Evolutionary conservation across 2,329 filamentous ascomycete genomes (phyloP).

Genomic region (Calonectria pteridis): DNA sequence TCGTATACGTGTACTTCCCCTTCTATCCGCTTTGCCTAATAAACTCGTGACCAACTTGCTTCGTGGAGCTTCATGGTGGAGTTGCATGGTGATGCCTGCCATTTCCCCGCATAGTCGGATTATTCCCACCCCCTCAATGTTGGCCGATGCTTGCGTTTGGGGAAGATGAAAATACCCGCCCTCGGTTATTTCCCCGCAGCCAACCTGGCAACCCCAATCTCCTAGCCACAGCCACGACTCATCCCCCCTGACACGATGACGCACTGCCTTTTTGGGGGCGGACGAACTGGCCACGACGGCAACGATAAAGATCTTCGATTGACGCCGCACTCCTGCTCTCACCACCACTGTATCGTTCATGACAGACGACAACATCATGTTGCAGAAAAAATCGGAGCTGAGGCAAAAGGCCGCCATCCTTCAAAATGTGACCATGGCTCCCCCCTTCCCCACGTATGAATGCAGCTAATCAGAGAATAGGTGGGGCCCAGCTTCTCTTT

Average conservation of each 20-base stretch:
- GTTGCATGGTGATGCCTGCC: background rate
- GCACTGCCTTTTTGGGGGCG: background rate
- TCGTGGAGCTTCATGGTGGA: background rate
- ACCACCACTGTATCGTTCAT: background rate
- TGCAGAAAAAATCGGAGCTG: background rate
- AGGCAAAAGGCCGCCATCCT: background rate
- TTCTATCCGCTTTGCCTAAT: too few species aligned
- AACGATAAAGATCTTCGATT: background rate
- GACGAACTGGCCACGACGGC: background rate
- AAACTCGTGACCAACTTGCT: background rate
- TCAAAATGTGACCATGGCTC: background rate
- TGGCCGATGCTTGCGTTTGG: background rate
- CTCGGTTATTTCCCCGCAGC: background rate
- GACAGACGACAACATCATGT: background rate
- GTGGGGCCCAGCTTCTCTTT: background rate
- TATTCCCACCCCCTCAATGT: conserved; percentile 1
- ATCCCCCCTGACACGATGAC: background rate
- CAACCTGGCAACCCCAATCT: background rate
- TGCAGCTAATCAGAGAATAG: background rate
- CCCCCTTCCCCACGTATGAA: background rate
- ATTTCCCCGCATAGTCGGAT: background rate
- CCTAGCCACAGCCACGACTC: background rate
- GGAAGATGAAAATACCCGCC: background rate
- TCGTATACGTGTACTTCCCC: too few species aligned
- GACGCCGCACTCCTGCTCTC: background rate